Conservation (phyloP, 2,329 filamentous ascomycete species). For the Alternaria infectoria region DNA sequence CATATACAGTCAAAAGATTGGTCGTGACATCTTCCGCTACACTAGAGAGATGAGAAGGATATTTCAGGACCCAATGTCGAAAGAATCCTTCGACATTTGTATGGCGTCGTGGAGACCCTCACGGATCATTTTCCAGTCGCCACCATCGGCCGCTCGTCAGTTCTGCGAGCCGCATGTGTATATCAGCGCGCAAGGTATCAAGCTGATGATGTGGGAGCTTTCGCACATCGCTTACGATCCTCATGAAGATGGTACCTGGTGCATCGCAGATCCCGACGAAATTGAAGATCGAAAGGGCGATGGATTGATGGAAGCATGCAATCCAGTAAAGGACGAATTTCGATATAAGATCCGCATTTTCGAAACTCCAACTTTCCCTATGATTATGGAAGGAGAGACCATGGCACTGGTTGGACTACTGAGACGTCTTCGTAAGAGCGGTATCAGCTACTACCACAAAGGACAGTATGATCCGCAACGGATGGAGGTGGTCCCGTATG, state of each 20-base stretch:
- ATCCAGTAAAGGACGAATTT: neutral
- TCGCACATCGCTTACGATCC: neutral
- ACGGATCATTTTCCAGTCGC: neutral
- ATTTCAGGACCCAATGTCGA: neutral
- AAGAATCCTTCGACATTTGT: too few relatives aligned
- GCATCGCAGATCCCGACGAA: neutral
- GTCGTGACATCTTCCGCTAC: conserved; percentile 1
- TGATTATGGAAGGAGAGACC: neutral
- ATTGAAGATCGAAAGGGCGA: neutral
- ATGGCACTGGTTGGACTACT: neutral
- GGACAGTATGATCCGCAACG: neutral
- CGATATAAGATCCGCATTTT: neutral
- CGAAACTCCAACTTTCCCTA: neutral
- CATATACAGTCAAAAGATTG: neutral
- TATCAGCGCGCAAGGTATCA: neutral
- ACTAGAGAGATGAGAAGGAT: neutral
- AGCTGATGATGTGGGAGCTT: neutral
- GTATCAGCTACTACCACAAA: neutral
- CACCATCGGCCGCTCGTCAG: neutral
- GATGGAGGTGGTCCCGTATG: neutral
- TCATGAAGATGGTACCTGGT: neutral
- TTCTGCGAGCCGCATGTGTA: neutral
- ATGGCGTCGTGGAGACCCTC: neutral
- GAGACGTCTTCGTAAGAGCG: neutral
- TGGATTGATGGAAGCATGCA: neutral